A percentile compares a stretch with the other conserved stretches of the same genome.
These are phyloP conservation scores for Aspergillus hortae DNA, from an alignment of 2,329 filamentous ascomycete species.

Conservation along the genomic window DNA sequence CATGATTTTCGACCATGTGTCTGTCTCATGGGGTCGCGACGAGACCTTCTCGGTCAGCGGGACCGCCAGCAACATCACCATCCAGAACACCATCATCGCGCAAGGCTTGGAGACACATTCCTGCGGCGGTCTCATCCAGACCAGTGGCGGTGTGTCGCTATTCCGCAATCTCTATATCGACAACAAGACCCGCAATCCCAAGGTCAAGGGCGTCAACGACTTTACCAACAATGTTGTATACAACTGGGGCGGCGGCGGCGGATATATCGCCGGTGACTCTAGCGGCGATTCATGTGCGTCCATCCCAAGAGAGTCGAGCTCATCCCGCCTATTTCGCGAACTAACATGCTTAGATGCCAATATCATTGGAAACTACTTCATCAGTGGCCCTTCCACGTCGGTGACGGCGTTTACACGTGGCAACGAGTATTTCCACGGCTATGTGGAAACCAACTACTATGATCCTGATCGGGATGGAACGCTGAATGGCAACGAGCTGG, in stretches of 20 bases:
- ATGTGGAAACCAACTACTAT: slow-evolving; percentile 52
- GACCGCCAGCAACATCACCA: slow-evolving; percentile 47
- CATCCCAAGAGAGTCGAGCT: not conserved
- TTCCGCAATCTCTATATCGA: slow-evolving; percentile 57
- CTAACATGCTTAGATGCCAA: slow-evolving; percentile 37
- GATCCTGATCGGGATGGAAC: slow-evolving; percentile 50
- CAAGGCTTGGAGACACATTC: slow-evolving; percentile 54
- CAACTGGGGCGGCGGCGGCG: slow-evolving; percentile 51
- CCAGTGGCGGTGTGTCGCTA: slow-evolving; percentile 32
- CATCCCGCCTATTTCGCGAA: not conserved
- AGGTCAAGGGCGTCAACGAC: slow-evolving; percentile 56
- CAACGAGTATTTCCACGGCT: slow-evolving; percentile 53
- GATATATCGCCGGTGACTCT: slow-evolving; percentile 54
- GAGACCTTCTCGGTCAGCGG: slow-evolving; percentile 54
- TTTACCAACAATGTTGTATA: slow-evolving; percentile 53
- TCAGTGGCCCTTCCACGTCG: slow-evolving; percentile 50
- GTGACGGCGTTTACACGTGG: slow-evolving; percentile 53
- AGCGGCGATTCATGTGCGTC: slow-evolving; percentile 36
- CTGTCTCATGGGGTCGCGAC: slow-evolving; percentile 53
- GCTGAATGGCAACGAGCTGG: slow-evolving; percentile 40
- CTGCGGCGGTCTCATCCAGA: slow-evolving; percentile 46
- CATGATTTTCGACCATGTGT: slow-evolving; percentile 57
- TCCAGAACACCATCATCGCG: slow-evolving; percentile 53
- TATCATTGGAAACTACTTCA: slow-evolving; percentile 57
- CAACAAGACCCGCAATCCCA: slow-evolving; percentile 57